Base-by-base conservation (phyloP, 148 eudicot species). In the Pharnaceum exiguum region DNA sequence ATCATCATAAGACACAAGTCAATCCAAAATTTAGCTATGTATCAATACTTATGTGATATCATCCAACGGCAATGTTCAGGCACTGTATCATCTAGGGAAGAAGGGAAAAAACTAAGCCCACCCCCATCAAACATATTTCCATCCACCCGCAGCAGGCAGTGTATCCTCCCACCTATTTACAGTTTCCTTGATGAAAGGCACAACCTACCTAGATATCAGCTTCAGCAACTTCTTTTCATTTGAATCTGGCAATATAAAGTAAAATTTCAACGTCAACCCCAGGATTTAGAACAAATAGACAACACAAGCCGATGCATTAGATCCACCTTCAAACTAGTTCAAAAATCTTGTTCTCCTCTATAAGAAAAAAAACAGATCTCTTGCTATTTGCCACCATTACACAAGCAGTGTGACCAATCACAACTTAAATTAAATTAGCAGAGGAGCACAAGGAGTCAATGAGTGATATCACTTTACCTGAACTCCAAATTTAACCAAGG, bases 141-240 rank as follows among this genome's bases (percentile, higher is more conserved):
- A 58, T 39, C 65, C 23, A 35, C 46, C 5, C 15, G 29, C 30
- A 23, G 43, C 44, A 42, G 50, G 61, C 28, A 40, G 12, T 18
- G 24, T 60, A 48, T 46, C 48, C 67, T 37, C 47, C 25, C 71
- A 68, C 46, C 60, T 60, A 60, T 60, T 13, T 69, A 54, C 72
- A 61, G 60, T 69, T 60, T 17, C 29, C 33, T 27, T n/a, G 56
- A 54, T 29, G 62, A 31, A 60, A 36, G 56, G 58, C 25, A 26
- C 15, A 29, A 29, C 0, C 29, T 33, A 42, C 30, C 40, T 55
- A 28, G 46, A 18, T 23, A 38, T 15, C 32, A 30, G 42, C 7
- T 10, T 30, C 30, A 30, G 32, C 55, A 65, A 21, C 48, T 51
- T 59, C 15, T 26, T 52, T 16, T 9, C n/a, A 23, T 24, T 60